Evolutionary conservation across 139 green algal species (phyloP).

Genomic region (Tetradesmus obliquus): DNA sequence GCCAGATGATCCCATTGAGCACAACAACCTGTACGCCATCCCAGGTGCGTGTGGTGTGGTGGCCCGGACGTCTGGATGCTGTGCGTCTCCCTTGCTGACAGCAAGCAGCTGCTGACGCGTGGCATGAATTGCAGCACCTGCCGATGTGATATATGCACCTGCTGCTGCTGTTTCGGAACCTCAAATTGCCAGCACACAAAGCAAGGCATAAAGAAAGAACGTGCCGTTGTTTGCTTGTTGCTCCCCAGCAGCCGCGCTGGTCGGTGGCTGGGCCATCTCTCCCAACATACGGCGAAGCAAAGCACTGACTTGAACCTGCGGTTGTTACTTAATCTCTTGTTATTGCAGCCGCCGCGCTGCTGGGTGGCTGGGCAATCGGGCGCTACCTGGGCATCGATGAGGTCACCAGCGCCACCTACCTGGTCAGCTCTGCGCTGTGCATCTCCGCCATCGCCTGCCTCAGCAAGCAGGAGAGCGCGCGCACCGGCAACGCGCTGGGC

Average conservation of each 20-base stretch:
- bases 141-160: too few relatives aligned
- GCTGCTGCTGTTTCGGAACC: too few relatives aligned
- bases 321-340: not conserved
- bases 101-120: too few relatives aligned
- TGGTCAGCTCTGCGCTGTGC: constrained; percentile 80
- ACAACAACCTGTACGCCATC: constrained; percentile 82
- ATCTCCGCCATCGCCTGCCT: constrained; percentile 91
- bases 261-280: not conserved
- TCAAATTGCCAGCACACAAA: too few relatives aligned
- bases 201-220: too few relatives aligned
- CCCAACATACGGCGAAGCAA: not conserved
- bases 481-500: constrained; percentile 85
- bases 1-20: constrained; percentile 83
- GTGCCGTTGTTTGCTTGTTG: too few relatives aligned
- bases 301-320: not conserved
- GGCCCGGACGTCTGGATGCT: not conserved
- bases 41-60: constrained; percentile 44
- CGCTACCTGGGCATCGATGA: constrained; percentile 68
- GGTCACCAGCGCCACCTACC: constrained; percentile 80
- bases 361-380: constrained; percentile 64
- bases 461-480: constrained; percentile 80
- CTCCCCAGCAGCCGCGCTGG: too few relatives aligned
- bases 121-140: too few relatives aligned
- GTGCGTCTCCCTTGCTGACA: too few relatives aligned
- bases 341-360: constrained; percentile 47